Evolutionary conservation across 1,139 yeast species (phyloP), one percentile per base, ranked within the genome.

Genomic region (Candida labiduridarum): DNA sequence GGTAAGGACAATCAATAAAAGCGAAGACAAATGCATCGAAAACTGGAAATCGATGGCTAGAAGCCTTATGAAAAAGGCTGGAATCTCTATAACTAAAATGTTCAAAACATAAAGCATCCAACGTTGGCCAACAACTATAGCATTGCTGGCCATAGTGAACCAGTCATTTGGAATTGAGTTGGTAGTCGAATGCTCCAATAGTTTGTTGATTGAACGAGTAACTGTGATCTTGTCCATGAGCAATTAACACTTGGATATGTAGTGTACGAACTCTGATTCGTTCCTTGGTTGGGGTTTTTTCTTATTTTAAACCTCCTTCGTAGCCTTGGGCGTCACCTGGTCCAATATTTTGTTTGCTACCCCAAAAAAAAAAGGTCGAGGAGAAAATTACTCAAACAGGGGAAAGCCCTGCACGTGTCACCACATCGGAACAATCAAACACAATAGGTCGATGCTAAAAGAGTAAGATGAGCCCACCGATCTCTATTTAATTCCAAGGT

Each of bases 21-120:
- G 55, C 39, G 74, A 63, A 42, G 75, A 68, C 38, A 76, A 59
- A 36, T 77, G 64, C 46, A 76, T 58, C 5, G 72, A 67, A 42
- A 76, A 64, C 48, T 56, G 57, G 50, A 64, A 70, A 47, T 64
- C 67, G 29, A 57, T 62, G 36, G 72, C 65, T 34, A 75, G 62
- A 40, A 71, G 44, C 14, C 41, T 12, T 38, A 38, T 38, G 12
- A 38, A 38, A 38, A 38, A 38, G 5, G 41, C 41, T 22, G 41
- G 41, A 29, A 38, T 38, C 41, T 38, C 41, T 11, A 38, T 38
- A n/a, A 38, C 15, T 19, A 38, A 15, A 12, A 38, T 22, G 15
- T 38, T 38, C 41, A 38, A 38, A 22, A 38, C 18, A 19, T 38
- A 29, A 16, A 38, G 22, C 41, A 38, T 19, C 30, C 12, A 12